Evolutionary conservation across 2,329 filamentous ascomycete genomes (phyloP).

Genomic region (Epichloe uncinata): DNA sequence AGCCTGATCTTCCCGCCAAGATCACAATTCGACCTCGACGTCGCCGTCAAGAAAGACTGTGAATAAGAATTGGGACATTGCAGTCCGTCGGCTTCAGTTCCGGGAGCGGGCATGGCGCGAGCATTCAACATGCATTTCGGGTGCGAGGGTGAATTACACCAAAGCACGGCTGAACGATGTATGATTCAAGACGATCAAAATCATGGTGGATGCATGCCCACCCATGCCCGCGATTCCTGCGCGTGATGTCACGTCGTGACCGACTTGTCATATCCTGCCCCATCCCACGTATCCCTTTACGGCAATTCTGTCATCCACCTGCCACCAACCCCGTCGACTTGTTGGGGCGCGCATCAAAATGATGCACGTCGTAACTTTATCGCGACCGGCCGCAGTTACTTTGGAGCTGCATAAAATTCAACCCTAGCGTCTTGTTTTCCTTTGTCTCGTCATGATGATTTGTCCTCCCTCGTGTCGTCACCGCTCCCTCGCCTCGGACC

Average conservation of each 20-base stretch:
- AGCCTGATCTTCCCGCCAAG: too few relatives aligned
- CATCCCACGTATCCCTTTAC: neutral
- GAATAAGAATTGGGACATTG: too few relatives aligned
- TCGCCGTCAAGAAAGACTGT: too few relatives aligned
- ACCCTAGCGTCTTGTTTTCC: neutral
- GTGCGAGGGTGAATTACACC: neutral
- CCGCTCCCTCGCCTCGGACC: neutral
- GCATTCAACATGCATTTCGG: constrained; percentile 25
- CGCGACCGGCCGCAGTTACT: neutral
- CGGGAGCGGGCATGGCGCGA: constrained; percentile 34
- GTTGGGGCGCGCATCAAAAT: too few relatives aligned
- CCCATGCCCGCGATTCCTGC: neutral
- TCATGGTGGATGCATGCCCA: neutral
- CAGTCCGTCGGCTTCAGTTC: too few relatives aligned
- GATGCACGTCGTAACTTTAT: neutral
- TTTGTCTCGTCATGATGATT: neutral
- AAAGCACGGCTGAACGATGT: too few relatives aligned
- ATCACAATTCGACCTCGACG: too few relatives aligned
- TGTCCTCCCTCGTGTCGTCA: neutral
- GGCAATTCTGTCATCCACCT: too few relatives aligned
- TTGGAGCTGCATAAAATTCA: neutral
- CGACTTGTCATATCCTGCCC: neutral
- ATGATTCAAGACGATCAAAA: neutral
- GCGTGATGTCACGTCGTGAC: too few relatives aligned
- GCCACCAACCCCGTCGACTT: too few relatives aligned